Evolutionary conservation across 2,329 filamentous ascomycete species (phyloP), one percentile per base, ranked within the genome.

Genomic region (Hortaea werneckii): DNA sequence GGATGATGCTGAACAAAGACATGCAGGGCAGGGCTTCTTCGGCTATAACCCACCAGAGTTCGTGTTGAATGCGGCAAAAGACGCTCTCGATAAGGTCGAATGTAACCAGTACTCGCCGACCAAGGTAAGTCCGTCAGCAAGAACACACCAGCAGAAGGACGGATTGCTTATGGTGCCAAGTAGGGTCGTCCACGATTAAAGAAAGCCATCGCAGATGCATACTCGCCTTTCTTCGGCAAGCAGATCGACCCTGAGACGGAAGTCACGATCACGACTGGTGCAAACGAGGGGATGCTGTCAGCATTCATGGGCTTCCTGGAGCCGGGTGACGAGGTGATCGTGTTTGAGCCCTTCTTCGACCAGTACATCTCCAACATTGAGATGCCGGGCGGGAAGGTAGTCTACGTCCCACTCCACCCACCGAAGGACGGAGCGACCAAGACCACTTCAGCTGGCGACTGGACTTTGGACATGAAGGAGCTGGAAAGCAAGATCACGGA

Each of bases 351-450:
- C 8, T 98, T 95, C 70, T 98, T 96, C 64, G 92, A 98, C 68
- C 92, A 98, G 81, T 94, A 96, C 65, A 94, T 98, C 55, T 88
- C 83, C 73, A 98, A 98, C 68, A 96, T 98, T 53, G 86, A 95
- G 67, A 96, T 98, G 89, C 82, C 92, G 1, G 92, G 92, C 43
- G 92, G 92, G 55, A 94, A 83, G 63, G 87, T 96, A 53, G 83
- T 90, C 56, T 96, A 95, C 63, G 90, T 96, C 26, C 89, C 92
- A n/a, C 74, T 98, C 63, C 85, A 92, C 51, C 90, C 92, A 28
- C 92, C 92, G 7, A 75, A 78, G 52, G 81, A 87, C 40, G 92
- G 92, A 42, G 83, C 80, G 4, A 79, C 75, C 35, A 78, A 82
- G 66, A 94, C 86, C 0, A 87, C 87, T 0, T 88, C 87, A 5